Evolutionary conservation across 1,284 basidiomycete species (phyloP).

Genomic region (Omphalotus olearius): DNA sequence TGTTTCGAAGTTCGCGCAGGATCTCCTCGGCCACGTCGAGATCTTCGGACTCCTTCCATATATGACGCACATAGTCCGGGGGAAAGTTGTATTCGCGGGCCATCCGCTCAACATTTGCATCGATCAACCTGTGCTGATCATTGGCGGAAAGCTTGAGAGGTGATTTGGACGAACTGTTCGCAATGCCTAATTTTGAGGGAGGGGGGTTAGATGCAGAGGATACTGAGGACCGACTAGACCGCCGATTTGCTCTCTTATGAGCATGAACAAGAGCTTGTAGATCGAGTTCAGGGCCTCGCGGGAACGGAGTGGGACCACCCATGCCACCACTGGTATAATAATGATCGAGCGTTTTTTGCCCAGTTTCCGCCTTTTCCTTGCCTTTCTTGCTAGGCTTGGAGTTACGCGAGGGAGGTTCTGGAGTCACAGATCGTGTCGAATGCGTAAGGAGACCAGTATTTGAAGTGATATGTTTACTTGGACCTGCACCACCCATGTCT

Average conservation of each 20-base stretch:
- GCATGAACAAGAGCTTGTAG: neutral
- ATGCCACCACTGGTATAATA: too few species aligned
- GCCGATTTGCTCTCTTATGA: neutral
- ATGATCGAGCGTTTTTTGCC: too few species aligned
- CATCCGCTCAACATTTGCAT: slow-evolving; percentile 8
- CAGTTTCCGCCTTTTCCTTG: too few species aligned
- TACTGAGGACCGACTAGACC: neutral
- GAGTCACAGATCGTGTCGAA: too few species aligned
- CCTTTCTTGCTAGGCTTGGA: too few species aligned
- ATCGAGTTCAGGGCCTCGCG: too few species aligned
- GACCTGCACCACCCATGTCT: too few species aligned
- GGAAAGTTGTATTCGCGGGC: slow-evolving; percentile 5
- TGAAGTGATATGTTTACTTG: too few species aligned
- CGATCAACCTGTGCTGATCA: slow-evolving; percentile 9
- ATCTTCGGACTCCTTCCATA: slow-evolving; percentile 10
- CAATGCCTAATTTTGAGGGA: neutral
- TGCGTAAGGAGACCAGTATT: too few species aligned
- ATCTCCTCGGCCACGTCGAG: slow-evolving; percentile 5
- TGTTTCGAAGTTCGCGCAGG: neutral
- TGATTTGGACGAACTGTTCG: neutral
- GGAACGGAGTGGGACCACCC: too few species aligned
- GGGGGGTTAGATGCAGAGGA: neutral
- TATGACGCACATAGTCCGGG: slow-evolving; percentile 1
- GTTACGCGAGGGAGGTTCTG: too few species aligned
- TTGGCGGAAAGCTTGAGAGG: slow-evolving; percentile 3